phyloP scores from a whole-genome alignment of 495 filamentous ascomycete genomes.

The Tirmania nivea region DNA sequence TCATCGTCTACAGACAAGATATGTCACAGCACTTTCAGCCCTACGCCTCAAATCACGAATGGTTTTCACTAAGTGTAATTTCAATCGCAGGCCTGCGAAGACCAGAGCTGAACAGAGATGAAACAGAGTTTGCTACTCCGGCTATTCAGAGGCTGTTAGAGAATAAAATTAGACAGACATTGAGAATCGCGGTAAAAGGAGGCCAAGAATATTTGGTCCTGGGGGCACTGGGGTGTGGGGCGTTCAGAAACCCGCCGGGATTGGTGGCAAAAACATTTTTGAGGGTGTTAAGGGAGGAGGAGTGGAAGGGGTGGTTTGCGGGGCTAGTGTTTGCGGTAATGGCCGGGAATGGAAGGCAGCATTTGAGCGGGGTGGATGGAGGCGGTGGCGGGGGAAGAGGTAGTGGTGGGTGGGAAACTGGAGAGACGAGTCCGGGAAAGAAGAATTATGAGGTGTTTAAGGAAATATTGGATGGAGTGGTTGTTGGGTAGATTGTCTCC shows the following conservation, averaged over 20 bases:
- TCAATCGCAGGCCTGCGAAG: slow-evolving; percentile 33
- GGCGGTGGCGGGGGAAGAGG: slow-evolving; percentile 28
- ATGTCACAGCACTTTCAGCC: slow-evolving; percentile 19
- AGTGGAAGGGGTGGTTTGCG: slow-evolving; percentile 19
- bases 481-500: not conserved
- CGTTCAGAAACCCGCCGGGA: slow-evolving; percentile 37
- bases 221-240: slow-evolving; percentile 48
- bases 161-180: slow-evolving; percentile 36
- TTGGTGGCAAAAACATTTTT: slow-evolving; percentile 43
- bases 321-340: slow-evolving; percentile 29
- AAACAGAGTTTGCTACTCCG: slow-evolving; percentile 19
- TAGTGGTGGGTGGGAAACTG: not conserved
- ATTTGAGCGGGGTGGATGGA: slow-evolving; percentile 18
- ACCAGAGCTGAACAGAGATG: slow-evolving; percentile 23
- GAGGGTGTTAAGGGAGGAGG: slow-evolving; percentile 25
- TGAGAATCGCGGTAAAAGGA: slow-evolving; percentile 33
- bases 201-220: slow-evolving; percentile 34
- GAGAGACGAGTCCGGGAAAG: not conserved
- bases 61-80: slow-evolving; percentile 34
- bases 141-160: slow-evolving; percentile 26
- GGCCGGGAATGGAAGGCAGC: not conserved
- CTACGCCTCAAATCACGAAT: slow-evolving; percentile 16
- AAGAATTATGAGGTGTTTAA: not conserved
- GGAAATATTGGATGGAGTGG: not conserved
- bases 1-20: slow-evolving; percentile 27